Evolutionary conservation across 805 yeast species (phyloP).

Genomic region (Ogataea populi-albae): DNA sequence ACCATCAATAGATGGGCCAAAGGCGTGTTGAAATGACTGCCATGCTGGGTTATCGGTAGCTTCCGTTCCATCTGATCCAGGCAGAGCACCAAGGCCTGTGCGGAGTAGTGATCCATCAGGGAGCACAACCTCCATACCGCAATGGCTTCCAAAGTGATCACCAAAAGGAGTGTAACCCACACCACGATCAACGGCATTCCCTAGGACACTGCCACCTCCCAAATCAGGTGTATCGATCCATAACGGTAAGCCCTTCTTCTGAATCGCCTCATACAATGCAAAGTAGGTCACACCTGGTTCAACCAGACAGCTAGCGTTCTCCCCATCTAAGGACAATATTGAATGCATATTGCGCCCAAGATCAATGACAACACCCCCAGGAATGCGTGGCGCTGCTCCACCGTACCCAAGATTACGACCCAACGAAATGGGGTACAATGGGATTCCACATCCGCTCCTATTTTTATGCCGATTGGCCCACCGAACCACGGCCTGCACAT

Average conservation of each 20-base stretch:
- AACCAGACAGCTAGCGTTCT: slow-evolving; percentile 1
- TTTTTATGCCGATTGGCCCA: neutral
- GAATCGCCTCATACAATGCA: neutral
- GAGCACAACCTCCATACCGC: slow-evolving; percentile 1
- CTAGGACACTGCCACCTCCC: neutral
- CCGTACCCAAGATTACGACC: neutral
- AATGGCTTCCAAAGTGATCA: neutral
- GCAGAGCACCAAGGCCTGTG: slow-evolving; percentile 1
- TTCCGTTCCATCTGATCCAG: slow-evolving; percentile 1
- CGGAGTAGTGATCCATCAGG: neutral
- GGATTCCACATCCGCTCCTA: neutral
- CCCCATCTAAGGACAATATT: neutral
- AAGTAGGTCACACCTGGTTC: slow-evolving; percentile 1
- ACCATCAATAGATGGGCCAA: slow-evolving; percentile 1
- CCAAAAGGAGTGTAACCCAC: neutral
- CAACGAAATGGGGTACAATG: neutral
- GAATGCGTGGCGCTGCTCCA: slow-evolving; percentile 1
- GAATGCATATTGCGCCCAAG: slow-evolving; percentile 1
- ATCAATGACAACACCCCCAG: neutral
- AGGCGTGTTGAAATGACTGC: slow-evolving; percentile 2
- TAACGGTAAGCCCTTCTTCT: neutral
- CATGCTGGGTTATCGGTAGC: slow-evolving; percentile 2
- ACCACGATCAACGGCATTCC: neutral
- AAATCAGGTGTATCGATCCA: slow-evolving; percentile 1
- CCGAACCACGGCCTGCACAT: slow-evolving; percentile 1